Evolutionary conservation across 2,329 filamentous ascomycete genomes (phyloP), one percentile per base, ranked within the genome.

Genomic region (Penicillium thymicola): DNA sequence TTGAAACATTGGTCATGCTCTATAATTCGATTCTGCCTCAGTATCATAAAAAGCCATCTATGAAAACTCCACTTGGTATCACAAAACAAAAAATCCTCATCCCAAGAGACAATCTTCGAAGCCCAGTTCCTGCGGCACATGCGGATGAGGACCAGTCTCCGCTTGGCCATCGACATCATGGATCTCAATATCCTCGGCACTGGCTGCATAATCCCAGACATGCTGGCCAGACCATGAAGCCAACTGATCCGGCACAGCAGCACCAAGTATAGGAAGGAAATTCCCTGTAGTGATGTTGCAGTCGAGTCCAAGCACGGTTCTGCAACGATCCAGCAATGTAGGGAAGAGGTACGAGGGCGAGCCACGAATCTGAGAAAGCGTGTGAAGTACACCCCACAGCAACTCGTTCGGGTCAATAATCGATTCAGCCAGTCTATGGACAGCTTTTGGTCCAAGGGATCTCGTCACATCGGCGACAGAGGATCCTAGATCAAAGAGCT

Each of bases 351-450:
- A 72, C 0, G 72, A 75, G 16, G 70, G 69, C 21, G 72, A 73
- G 27, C 72, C 72, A n/a, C 72, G 71, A 43, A 74, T 75, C 21
- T 70, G 70, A 23, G 70, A 71, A 4, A 75, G 64, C 3, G 70
- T 72, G 44, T 67, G 70, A 16, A 75, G 62, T n/a, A 75, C 72
- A 8, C 72, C 72, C 71, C 73, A 75, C 23, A 75, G 67, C 14
- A 75, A 65, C 41, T 75, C 67, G 23, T 68, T 68, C 11, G 70
- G 68, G 36, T 73, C 69, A 53, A 71, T 53, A 5, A 66, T 61
- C 6, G 66, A 67, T 38, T 72, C 67, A n/a, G 70, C 63, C 9
- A 72, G 63, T 7, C 63, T 64, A 40, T 67, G 63, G 8, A 68
- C 57, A 32, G 65, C 56, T 54, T 70, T 68, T 4, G 67, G 48